Conservation (phyloP, 371 early-diverging fungal species). For the Mortierella sp. region DNA sequence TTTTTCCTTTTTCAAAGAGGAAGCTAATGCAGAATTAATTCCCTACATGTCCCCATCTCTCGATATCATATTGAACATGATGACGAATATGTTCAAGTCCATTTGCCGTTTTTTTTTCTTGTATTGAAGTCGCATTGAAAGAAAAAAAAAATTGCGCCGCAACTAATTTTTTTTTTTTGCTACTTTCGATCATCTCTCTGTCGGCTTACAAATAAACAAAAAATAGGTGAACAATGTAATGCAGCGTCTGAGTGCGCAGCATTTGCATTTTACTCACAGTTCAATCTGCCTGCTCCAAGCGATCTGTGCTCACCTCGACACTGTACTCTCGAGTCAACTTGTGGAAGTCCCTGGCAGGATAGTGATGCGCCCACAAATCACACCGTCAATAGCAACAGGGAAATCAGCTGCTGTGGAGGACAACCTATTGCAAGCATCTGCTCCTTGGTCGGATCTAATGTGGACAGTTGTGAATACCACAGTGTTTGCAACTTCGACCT, state of each 20-base stretch:
- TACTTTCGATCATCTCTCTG: slow-evolving; percentile 21
- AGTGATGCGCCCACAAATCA: slow-evolving; percentile 53
- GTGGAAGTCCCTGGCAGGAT: slow-evolving; percentile 66
- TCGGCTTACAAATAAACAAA: neutral
- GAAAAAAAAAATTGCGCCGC: neutral
- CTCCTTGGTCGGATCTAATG: slow-evolving; percentile 55
- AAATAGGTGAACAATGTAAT: slow-evolving; percentile 63
- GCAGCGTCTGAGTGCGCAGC: slow-evolving; percentile 68
- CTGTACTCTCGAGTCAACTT: slow-evolving; percentile 71
- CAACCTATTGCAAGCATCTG: slow-evolving; percentile 56
- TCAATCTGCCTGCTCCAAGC: slow-evolving; percentile 39
- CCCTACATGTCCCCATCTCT: too few relatives aligned
- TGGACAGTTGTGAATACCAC: slow-evolving; percentile 60
- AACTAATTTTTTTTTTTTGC: too few relatives aligned
- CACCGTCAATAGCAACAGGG: neutral
- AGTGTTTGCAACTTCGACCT: slow-evolving; percentile 41
- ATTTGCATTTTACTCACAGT: slow-evolving; percentile 59
- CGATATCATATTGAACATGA: too few relatives aligned
- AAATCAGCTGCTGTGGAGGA: slow-evolving; percentile 65
- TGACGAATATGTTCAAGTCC: too few relatives aligned
- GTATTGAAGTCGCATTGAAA: neutral
- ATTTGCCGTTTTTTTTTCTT: neutral
- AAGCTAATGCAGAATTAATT: too few relatives aligned
- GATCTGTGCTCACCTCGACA: slow-evolving; percentile 63
- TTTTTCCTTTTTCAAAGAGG: too few relatives aligned